These are phyloP conservation scores for Ambrosiella cleistominuta DNA, from an alignment of 2,329 filamentous ascomycete species.

Conservation along the genomic window DNA sequence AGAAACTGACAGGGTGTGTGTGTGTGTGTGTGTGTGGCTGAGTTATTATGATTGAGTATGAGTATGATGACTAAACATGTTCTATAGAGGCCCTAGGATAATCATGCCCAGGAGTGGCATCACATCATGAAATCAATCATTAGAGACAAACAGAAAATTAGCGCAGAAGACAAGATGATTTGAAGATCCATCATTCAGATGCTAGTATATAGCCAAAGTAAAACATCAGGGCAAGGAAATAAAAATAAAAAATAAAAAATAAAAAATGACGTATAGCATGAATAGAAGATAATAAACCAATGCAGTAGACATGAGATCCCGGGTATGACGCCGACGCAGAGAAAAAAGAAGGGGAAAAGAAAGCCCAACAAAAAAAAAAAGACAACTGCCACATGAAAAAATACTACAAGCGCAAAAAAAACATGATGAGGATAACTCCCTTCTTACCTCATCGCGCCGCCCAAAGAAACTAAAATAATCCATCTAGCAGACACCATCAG, in stretches of 20 bases:
- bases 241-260: background rate
- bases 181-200: background rate
- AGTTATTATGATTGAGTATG: no score
- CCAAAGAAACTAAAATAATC: background rate
- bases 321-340: background rate
- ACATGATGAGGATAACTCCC: background rate
- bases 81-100: no score
- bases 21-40: no score
- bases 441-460: background rate
- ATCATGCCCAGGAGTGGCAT: no score
- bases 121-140: no score
- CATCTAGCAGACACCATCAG: no score
- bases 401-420: slow-evolving; percentile 1
- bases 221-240: background rate
- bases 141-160: no score
- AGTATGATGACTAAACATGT: no score
- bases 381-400: background rate
- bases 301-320: background rate
- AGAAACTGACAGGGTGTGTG: no score
- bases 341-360: background rate
- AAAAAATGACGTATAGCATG: background rate
- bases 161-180: no score
- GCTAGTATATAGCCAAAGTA: background rate
- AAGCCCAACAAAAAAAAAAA: background rate
- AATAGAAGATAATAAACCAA: background rate